Conservation (phyloP, 352 stramenopile genomes). For the Plasmopara viticola region DNA sequence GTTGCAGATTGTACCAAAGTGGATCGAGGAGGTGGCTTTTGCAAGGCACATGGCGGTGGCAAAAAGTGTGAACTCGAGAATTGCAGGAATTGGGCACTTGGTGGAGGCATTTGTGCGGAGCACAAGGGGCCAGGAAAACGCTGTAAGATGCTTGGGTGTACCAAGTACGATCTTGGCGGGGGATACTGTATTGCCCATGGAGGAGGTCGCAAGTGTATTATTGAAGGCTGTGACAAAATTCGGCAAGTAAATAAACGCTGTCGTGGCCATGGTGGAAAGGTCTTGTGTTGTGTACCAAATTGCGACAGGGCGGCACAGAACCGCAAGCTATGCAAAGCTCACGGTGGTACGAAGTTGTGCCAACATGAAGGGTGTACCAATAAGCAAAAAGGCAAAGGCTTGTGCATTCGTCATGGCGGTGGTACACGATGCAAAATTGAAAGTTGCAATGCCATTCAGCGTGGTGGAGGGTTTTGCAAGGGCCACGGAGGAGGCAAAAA, state of each 20-base stretch:
- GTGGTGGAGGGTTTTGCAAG: conserved; percentile 79
- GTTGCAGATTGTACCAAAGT: conserved; percentile 67
- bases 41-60: conserved; percentile 77
- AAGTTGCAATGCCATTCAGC: conserved; percentile 59
- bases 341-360: conserved; percentile 71
- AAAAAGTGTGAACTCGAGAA: conserved; percentile 76
- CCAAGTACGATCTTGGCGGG: conserved; percentile 75
- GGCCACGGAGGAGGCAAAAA: conserved; percentile 80
- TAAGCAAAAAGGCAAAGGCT: conserved; percentile 79
- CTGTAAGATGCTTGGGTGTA: conserved; percentile 72
- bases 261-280: conserved; percentile 71
- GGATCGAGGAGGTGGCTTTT: conserved; percentile 72
- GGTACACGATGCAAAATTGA: conserved; percentile 68
- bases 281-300: conserved; percentile 70
- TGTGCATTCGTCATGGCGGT: conserved; percentile 79
- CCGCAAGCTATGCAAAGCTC: conserved; percentile 77
- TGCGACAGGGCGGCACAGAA: conserved; percentile 76
- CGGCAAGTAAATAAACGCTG: conserved; percentile 83
- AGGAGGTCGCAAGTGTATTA: conserved; percentile 73
- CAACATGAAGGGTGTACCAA: conserved; percentile 69
- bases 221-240: conserved; percentile 82
- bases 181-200: conserved; percentile 84
- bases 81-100: conserved; percentile 78
- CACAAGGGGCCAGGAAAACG: conserved; percentile 77
- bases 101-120: conserved; percentile 63